Evolutionary conservation across 306 rosid genomes (phyloP), one percentile per base, ranked within the genome.

Genomic region (Comarum palustre): DNA sequence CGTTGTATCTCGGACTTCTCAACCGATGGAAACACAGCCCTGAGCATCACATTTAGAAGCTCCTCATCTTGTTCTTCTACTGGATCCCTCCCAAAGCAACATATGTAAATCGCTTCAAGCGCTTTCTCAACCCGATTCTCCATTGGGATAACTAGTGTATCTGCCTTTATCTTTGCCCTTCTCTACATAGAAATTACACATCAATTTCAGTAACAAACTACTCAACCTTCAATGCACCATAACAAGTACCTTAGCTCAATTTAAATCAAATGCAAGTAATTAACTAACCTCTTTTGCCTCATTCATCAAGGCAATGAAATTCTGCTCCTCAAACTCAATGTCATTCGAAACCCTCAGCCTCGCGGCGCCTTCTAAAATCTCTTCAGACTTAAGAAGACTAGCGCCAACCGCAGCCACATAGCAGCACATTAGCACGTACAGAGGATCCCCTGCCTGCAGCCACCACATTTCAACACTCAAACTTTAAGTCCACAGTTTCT

Each of bases 311-410:
- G 98, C 86, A 67, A 91, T 74, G 86, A 94, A 94, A 62, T 63
- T 94, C 68, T 94, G 90, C 76, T 94, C 98, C 72, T 94, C 97
- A 76, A 94, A 91, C 58, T 91, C 98, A 68, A 88, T 88, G 59
- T 94, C 98, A 66, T 89, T 66, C 0, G 97, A 89, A 78, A 94
- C 74, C 47, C 95, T 76, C 10, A 91, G 89, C 91, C 98, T 86
- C 1, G 87, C 87, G 0, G 84, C 97, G 11, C 98, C 97, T 82
- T 88, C 96, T 83, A 94, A 73, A 83, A 94, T 88, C 86, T 91
- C 97, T 84, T 94, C 96, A 27, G 97, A 88, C 83, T 94, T 94
- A 59, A 91, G 96, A 71, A 94, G 92, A 57, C 99, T 95, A 43
- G 96, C 99, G 27, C 97, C 99, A 57, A 88, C 76, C 4, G 96